Conservation (phyloP, 2,329 filamentous ascomycete species). For the Talaromyces sp. region DNA sequence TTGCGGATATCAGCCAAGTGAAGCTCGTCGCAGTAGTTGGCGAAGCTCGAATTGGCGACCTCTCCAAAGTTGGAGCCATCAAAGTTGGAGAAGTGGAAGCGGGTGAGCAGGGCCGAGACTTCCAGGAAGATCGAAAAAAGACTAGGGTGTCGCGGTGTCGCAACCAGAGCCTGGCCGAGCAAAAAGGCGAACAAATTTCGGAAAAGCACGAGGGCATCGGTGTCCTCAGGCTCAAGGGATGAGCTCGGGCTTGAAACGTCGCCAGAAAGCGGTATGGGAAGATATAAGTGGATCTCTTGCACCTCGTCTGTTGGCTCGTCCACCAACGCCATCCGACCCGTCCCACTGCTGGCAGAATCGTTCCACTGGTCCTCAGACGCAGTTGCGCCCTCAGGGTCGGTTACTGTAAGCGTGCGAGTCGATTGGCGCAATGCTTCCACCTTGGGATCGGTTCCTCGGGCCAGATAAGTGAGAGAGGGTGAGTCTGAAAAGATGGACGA, state of each 20-base stretch:
- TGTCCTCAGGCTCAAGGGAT: constrained; percentile 41
- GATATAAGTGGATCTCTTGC: constrained; percentile 49
- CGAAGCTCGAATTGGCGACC: constrained; percentile 47
- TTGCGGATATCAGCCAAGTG: constrained; percentile 71
- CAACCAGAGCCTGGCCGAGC: constrained; percentile 56
- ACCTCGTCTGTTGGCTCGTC: constrained; percentile 42
- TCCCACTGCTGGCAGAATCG: constrained; percentile 42
- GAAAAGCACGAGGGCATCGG: constrained; percentile 54
- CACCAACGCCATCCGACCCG: constrained; percentile 41
- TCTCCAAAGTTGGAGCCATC: constrained; percentile 62
- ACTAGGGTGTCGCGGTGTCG: constrained; percentile 49
- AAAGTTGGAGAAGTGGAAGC: constrained; percentile 57
- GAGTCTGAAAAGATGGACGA: constrained; percentile 56
- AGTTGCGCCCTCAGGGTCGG: constrained; percentile 24
- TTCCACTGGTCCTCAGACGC: constrained; percentile 28
- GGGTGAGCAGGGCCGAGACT: constrained; percentile 52
- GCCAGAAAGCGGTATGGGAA: constrained; percentile 53
- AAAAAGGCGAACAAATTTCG: constrained; percentile 62
- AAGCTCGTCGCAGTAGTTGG: constrained; percentile 67
- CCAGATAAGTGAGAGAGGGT: constrained; percentile 49
- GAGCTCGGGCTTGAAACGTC: constrained; percentile 37
- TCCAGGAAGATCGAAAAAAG: constrained; percentile 59
- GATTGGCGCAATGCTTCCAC: constrained; percentile 29
- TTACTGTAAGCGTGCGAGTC: constrained; percentile 24
- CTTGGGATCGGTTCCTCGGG: constrained; percentile 48